Evolutionary conservation across 805 yeast genomes (phyloP), one percentile per base, ranked within the genome.

Genomic region (Metschnikowia lachancei): DNA sequence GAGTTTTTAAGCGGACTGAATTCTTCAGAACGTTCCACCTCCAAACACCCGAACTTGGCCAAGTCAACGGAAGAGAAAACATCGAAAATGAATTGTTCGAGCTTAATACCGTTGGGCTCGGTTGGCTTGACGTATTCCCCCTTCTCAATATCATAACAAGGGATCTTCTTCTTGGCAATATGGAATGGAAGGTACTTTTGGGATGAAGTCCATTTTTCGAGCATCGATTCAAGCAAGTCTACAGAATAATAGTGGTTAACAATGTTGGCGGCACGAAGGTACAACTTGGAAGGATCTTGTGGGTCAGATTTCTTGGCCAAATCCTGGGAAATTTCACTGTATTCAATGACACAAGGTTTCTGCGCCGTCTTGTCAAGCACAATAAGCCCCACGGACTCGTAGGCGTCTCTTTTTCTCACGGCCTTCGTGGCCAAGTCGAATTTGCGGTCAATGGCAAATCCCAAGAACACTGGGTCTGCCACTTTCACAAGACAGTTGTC

Each of bases 41-140:
- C 99, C 47, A 94, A 75, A 62, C 95, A 87, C 1, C 96, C 99
- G 64, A 94, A 94, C 58, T 79, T 80, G 13, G 64, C 62, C 51
- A 91, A 62, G 11, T 79, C 76, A 30, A 94, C 84, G 26, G 82
- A 77, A 41, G 91, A 91, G 69, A 94, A 94, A 19, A 94, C 95
- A 62, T 94, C 99, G 70, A 94, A 94, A 47, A 94, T 95, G 59
- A 94, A 94, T 65, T 92, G 98, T 66, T 94, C 99, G 61, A 94
- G 75, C 65, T 94, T 94, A 61, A 92, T 83, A 36, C 98, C 99
- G 64, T 94, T 94, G 39, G 92, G 87, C 47, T 72, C 77, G 1
- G 72, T 56, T n/a, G 98, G 97, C 56, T 78, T 80, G 24, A 71
- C 58, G 33, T 69, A 62, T 41, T 70, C 63, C 26, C 80, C 81